Conservation (phyloP, 73 alveolate species). For the Paramecium octaurelia region DNA sequence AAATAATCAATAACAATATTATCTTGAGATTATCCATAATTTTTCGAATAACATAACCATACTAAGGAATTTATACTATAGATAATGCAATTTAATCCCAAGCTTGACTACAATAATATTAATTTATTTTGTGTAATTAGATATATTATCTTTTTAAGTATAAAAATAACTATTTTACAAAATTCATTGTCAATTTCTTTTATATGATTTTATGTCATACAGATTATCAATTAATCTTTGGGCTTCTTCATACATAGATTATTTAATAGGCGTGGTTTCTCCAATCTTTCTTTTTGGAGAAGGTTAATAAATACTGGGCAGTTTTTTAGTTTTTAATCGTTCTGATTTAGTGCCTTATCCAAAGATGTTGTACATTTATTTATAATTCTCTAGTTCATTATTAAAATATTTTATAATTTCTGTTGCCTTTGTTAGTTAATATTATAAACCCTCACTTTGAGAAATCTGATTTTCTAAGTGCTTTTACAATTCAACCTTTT, state of each 20-base stretch:
- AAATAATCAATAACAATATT: too few species aligned
- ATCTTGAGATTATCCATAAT: too few species aligned
- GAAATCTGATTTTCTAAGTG: not conserved
- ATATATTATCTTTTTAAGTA: not conserved
- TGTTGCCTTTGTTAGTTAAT: not conserved
- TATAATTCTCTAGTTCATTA: not conserved
- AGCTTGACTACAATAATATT: not conserved
- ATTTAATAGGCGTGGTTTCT: not conserved
- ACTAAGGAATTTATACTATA: not conserved
- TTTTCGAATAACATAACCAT: too few species aligned
- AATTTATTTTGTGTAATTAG: not conserved
- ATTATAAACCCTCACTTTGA: not conserved
- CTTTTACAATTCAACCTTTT: not conserved
- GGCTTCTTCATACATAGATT: constrained; percentile 8
- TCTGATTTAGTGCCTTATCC: not conserved
- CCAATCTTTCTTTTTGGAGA: not conserved
- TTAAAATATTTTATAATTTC: constrained; percentile 25
- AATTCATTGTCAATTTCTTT: not conserved
- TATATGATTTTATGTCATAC: not conserved
- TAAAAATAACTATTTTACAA: not conserved
- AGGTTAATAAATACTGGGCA: not conserved
- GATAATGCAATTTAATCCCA: not conserved
- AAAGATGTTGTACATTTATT: constrained; percentile 1
- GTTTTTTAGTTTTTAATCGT: not conserved
- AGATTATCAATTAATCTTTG: not conserved